Percentiles rank a stretch among this genome's conserved stretches.
These are phyloP conservation scores for Bondarzewia mesenterica DNA, from an alignment of 1,284 basidiomycete species.

Conservation along the genomic window DNA sequence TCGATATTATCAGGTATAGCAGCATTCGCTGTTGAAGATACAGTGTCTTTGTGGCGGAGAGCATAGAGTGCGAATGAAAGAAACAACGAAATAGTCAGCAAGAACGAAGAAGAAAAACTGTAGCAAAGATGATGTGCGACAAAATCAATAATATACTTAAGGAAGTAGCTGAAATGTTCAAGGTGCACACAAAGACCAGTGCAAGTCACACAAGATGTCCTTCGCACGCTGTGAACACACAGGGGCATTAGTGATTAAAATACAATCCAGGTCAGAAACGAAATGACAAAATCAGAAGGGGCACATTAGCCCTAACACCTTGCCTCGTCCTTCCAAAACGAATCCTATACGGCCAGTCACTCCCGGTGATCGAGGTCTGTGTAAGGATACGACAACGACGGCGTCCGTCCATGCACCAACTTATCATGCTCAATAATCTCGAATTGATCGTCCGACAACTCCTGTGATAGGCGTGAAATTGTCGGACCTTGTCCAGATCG, in stretches of 20 bases:
- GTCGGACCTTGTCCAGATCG: slow-evolving; percentile 18
- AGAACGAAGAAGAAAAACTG: not conserved
- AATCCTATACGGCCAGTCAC: not conserved
- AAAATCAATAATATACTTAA: not conserved
- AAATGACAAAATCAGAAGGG: not conserved
- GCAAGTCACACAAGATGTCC: not conserved
- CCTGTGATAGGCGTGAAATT: slow-evolving; percentile 22
- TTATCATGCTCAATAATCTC: slow-evolving; percentile 24
- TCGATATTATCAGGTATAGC: too few relatives aligned
- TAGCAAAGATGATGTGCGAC: not conserved
- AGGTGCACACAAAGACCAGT: not conserved
- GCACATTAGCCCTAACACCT: not conserved
- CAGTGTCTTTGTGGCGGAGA: too few relatives aligned
- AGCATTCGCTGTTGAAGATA: too few relatives aligned
- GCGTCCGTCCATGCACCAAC: slow-evolving; percentile 12
- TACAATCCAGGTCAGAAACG: not conserved
- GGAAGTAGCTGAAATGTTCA: not conserved
- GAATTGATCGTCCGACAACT: slow-evolving; percentile 26
- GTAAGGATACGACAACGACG: slow-evolving; percentile 31
- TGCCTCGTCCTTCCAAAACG: not conserved
- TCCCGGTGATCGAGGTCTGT: slow-evolving; percentile 26
- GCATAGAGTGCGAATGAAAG: too few relatives aligned
- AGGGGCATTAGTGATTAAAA: not conserved
- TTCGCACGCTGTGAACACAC: too few relatives aligned
- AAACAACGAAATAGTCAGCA: not conserved